phyloP scores from a whole-genome alignment of 2,329 filamentous ascomycete genomes.

The Hymenoscyphus fructigenus region DNA sequence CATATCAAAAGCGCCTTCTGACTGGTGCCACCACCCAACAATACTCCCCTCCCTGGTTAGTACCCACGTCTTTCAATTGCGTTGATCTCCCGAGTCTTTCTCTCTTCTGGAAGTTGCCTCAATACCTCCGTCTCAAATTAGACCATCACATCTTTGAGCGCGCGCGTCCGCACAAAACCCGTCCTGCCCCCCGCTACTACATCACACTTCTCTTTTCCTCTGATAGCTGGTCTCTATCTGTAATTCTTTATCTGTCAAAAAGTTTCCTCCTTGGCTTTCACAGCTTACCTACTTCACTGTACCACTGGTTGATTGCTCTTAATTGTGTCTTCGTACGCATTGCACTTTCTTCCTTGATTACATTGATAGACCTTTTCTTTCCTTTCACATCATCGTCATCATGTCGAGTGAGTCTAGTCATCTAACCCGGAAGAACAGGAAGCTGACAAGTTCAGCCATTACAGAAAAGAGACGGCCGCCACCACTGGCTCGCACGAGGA shows the following conservation, averaged over 20 bases:
- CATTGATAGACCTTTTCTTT: slow-evolving; percentile 10
- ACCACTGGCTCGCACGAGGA: slow-evolving; percentile 35
- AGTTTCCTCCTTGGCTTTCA: background rate
- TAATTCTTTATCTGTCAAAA: slow-evolving; percentile 31
- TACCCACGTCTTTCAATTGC: slow-evolving; percentile 21
- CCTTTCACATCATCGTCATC: slow-evolving; percentile 18
- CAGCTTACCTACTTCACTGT: slow-evolving; percentile 13
- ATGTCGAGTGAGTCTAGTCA: slow-evolving; percentile 17
- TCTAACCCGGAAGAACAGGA: slow-evolving; percentile 14
- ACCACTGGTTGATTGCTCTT: slow-evolving; percentile 22
- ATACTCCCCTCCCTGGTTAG: slow-evolving; percentile 19
- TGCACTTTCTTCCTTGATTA: slow-evolving; percentile 6
- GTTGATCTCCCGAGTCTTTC: slow-evolving; percentile 24
- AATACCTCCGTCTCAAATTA: slow-evolving; percentile 30
- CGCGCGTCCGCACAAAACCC: slow-evolving; percentile 36
- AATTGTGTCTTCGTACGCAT: slow-evolving; percentile 23
- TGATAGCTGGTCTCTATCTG: slow-evolving; percentile 40
- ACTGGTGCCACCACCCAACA: slow-evolving; percentile 4
- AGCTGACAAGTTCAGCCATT: slow-evolving; percentile 16
- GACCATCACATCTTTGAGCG: slow-evolving; percentile 25
- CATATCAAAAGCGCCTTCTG: slow-evolving; percentile 5
- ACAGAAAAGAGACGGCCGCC: slow-evolving; percentile 33
- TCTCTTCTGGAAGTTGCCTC: slow-evolving; percentile 30
- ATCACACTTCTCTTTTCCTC: slow-evolving; percentile 27
- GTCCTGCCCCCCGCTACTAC: slow-evolving; percentile 27